A percentile compares a stretch with the other conserved stretches of the same genome.
Evolutionary conservation across 83 land plant genomes (phyloP).

Genomic region (Picea mariana): DNA sequence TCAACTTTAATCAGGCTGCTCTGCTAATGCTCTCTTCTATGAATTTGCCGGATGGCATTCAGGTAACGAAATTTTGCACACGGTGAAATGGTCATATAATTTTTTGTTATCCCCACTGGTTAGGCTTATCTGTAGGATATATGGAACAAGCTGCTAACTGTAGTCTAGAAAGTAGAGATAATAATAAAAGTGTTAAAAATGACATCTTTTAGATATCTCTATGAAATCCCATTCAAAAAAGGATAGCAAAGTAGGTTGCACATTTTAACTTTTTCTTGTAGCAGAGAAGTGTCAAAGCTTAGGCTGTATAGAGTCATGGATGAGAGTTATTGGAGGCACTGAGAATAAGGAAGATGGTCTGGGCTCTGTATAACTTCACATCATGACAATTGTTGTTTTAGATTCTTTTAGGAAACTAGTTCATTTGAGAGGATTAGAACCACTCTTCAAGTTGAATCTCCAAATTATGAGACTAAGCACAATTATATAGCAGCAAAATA

Average conservation of each 20-base stretch:
- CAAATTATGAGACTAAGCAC: too few relatives aligned
- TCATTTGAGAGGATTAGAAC: too few relatives aligned
- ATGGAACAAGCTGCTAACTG: not conserved
- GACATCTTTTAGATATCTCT: not conserved
- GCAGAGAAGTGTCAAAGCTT: too few relatives aligned
- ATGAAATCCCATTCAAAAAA: not conserved
- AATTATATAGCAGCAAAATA: too few relatives aligned
- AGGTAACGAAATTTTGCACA: slow-evolving; percentile 46
- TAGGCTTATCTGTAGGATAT: not conserved
- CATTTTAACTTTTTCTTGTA: not conserved
- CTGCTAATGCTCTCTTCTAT: slow-evolving; percentile 96
- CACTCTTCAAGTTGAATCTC: too few relatives aligned
- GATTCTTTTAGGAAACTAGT: too few relatives aligned
- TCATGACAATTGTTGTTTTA: too few relatives aligned
- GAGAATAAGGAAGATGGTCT: too few relatives aligned
- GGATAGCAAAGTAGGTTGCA: not conserved
- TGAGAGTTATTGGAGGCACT: too few relatives aligned
- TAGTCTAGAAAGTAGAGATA: not conserved
- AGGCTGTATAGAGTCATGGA: too few relatives aligned
- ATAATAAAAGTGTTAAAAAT: not conserved
- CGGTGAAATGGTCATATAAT: not conserved
- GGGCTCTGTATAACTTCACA: too few relatives aligned
- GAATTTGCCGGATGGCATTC: slow-evolving; percentile 96
- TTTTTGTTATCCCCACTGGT: not conserved
- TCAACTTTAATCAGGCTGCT: slow-evolving; percentile 85